Evolutionary conservation across 2,329 filamentous ascomycete genomes (phyloP), one percentile per base, ranked within the genome.

Genomic region (Fusarium odoratissimum): DNA sequence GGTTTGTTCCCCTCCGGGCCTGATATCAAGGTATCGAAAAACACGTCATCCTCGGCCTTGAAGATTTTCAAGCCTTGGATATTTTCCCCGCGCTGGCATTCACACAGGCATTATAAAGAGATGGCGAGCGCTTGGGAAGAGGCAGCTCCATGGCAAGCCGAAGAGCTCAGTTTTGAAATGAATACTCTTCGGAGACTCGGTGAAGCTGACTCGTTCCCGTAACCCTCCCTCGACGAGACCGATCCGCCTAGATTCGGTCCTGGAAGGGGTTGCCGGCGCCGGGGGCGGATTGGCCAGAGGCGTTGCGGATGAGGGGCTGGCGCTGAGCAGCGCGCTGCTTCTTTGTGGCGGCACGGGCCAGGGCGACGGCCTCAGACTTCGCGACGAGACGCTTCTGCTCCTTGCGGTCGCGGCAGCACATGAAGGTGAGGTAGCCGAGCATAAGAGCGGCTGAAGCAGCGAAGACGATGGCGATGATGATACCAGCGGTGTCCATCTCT

Each of bases 351-450:
- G 85, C 84, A 78, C 85, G 85, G 54, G 84, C 85, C 56, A 86
- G 84, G 31, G 83, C 84, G n/a, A 83, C 84, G 48, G 86, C 86
- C 80, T 89, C 87, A 65, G 83, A 83, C 71, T 84, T 83, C 65
- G 84, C 84, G 60, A 79, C 79, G 38, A 83, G 78, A 51, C 82
- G 80, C 78, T 83, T 83, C 75, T 87, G 82, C 73, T 82, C 72
- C 78, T 79, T 79, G 73, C 84, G 82, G 73, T 90, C 87, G 69
- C 82, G 81, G 82, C 84, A 86, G 84, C 86, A 89, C 72, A 86
- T 81, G 82, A 85, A 85, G 76, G 84, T 83, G 62, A 90, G 79
- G 69, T 80, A 73, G 52, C 75, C 79, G 67, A 86, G 67, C 71
- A 82, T 79, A 57, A 82, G 46, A 70, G 80, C 77, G 68, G 86